Conservation (phyloP, 768 basidiomycete genomes). For the Termitomyces heimii region DNA sequence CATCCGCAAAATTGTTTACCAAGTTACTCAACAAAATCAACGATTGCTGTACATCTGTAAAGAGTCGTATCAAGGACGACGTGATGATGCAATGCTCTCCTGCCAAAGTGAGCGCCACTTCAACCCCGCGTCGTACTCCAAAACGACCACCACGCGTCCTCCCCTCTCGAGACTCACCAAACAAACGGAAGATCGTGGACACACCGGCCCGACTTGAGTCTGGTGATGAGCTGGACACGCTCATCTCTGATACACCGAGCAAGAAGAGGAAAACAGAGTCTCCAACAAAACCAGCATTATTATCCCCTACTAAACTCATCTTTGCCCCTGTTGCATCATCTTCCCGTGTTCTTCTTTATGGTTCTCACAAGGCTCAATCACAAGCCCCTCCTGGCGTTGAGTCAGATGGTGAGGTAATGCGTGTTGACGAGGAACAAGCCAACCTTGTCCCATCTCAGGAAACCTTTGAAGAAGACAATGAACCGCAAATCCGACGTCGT, state of each 20-base stretch:
- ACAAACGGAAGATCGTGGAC: slow-evolving; percentile 27
- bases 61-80: slow-evolving; percentile 14
- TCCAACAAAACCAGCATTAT: slow-evolving; percentile 8
- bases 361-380: not conserved
- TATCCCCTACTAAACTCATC: not conserved
- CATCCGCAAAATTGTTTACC: slow-evolving; percentile 17
- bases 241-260: slow-evolving; percentile 33
- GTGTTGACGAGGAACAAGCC: slow-evolving; percentile 9
- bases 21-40: slow-evolving; percentile 19
- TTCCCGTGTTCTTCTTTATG: slow-evolving; percentile 6
- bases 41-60: slow-evolving; percentile 15
- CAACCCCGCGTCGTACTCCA: slow-evolving; percentile 17
- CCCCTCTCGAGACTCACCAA: slow-evolving; percentile 30
- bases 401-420: slow-evolving; percentile 4
- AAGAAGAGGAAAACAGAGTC: slow-evolving; percentile 31
- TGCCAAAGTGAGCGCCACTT: slow-evolving; percentile 15
- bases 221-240: slow-evolving; percentile 21
- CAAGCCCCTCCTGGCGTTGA: not conserved
- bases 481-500: slow-evolving; percentile 22
- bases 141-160: slow-evolving; percentile 21
- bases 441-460: slow-evolving; percentile 13
- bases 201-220: slow-evolving; percentile 10
- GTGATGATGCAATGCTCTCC: slow-evolving; percentile 13
- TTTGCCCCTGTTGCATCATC: slow-evolving; percentile 11
- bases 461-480: slow-evolving; percentile 12